A percentile compares a stretch with the other conserved stretches of the same genome.
Evolutionary conservation across 2,329 filamentous ascomycete species (phyloP).

Genomic region (Sclerotinia glacialis): DNA sequence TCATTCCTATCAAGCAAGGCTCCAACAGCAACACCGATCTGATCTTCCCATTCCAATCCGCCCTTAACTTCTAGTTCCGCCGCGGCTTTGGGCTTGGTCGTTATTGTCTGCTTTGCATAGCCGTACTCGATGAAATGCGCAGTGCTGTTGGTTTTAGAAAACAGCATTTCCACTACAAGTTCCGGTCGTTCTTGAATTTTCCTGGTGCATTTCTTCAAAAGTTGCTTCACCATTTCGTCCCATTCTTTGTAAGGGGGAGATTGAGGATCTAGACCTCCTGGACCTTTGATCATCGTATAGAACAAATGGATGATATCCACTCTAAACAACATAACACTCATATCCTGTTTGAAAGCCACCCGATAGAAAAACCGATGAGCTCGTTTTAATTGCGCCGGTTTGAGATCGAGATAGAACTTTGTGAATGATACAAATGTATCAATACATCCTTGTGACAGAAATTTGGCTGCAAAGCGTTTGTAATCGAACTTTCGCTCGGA

Average conservation of each 20-base stretch:
- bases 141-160: conserved; percentile 83
- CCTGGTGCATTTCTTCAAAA: conserved; percentile 76
- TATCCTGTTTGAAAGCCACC: conserved; percentile 90
- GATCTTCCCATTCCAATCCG: conserved; percentile 60
- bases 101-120: conserved; percentile 73
- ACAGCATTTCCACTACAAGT: conserved; percentile 85
- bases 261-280: conserved; percentile 67
- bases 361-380: conserved; percentile 93
- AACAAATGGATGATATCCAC: conserved; percentile 88
- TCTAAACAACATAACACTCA: conserved; percentile 82
- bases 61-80: conserved; percentile 81
- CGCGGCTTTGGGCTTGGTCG: conserved; percentile 64
- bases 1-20: conserved; percentile 78
- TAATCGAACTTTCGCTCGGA: conserved; percentile 95
- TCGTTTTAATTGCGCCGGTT: conserved; percentile 78
- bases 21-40: conserved; percentile 75
- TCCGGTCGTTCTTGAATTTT: conserved; percentile 84
- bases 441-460: conserved; percentile 79
- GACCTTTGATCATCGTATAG: conserved; percentile 88
- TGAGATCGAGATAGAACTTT: conserved; percentile 76
- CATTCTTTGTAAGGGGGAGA: conserved; percentile 77
- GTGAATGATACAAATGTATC: conserved; percentile 84
- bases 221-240: conserved; percentile 82
- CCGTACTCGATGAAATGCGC: conserved; percentile 89
- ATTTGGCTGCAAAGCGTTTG: conserved; percentile 73